Evolutionary conservation across 805 yeast species (phyloP).

Genomic region (Suhomyces emberorum): DNA sequence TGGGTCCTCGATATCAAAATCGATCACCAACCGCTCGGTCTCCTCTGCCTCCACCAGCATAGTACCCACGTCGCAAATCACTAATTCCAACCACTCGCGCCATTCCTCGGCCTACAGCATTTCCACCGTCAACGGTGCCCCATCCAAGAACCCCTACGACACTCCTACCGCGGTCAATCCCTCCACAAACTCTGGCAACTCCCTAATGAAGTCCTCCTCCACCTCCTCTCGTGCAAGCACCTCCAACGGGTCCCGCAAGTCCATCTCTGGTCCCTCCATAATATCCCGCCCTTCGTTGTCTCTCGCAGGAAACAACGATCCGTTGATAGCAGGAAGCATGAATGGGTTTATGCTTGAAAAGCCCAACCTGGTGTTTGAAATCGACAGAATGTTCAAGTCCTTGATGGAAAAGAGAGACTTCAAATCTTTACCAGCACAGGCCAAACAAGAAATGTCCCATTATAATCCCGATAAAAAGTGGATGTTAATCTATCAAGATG

Average conservation of each 20-base stretch:
- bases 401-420: conserved; percentile 84
- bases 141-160: conserved; percentile 25
- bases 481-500: conserved; percentile 87
- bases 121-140: conserved; percentile 17
- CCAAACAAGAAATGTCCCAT: conserved; percentile 70
- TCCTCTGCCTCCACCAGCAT: conserved; percentile 17
- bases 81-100: conserved; percentile 34
- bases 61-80: conserved; percentile 28
- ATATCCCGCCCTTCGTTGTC: conserved; percentile 27
- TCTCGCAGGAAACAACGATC: conserved; percentile 14
- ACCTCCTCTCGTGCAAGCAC: conserved; percentile 14
- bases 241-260: conserved; percentile 6
- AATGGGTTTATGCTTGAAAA: conserved; percentile 49
- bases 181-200: conserved; percentile 5
- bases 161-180: conserved; percentile 15
- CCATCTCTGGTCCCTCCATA: conserved; percentile 15
- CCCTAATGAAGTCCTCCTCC: no score
- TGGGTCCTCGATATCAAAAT: conserved; percentile 12
- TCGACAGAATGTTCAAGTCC: conserved; percentile 72
- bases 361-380: conserved; percentile 62
- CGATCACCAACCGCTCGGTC: conserved; percentile 13
- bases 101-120: conserved; percentile 40
- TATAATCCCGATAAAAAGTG: conserved; percentile 81
- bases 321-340: conserved; percentile 11
- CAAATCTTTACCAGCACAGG: conserved; percentile 63